Evolutionary conservation across 1,284 basidiomycete species (phyloP).

Genomic region (Salmacisia buchloeana): DNA sequence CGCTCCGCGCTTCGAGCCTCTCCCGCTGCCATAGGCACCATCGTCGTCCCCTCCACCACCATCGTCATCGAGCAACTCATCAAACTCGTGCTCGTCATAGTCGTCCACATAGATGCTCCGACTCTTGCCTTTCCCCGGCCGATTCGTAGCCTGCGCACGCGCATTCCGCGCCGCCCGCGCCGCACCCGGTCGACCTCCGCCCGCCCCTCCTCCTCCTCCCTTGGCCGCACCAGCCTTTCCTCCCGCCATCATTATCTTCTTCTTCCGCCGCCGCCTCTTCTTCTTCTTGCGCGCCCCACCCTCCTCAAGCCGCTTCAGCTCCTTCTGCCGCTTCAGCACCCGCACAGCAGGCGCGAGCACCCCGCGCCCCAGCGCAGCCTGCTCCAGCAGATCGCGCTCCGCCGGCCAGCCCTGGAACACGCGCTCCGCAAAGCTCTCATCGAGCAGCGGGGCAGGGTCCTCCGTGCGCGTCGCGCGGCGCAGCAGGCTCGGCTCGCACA

Average conservation of each 20-base stretch:
- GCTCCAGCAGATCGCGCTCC: constrained; percentile 31
- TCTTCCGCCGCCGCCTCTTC: constrained; percentile 4
- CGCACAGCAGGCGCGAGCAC: background rate
- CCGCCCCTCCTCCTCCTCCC: background rate
- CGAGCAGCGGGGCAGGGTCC: constrained; percentile 40
- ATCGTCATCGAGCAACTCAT: constrained; percentile 1
- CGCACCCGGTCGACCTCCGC: background rate
- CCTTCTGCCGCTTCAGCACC: constrained; percentile 5
- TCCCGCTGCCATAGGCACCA: background rate
- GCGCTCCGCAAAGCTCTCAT: constrained; percentile 44
- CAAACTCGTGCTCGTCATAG: constrained; percentile 8
- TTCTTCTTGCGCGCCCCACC: constrained; percentile 3
- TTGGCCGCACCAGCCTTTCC: no score
- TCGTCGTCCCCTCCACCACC: background rate
- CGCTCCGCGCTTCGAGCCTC: no score
- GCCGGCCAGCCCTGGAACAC: constrained; percentile 45
- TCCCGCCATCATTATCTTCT: no score
- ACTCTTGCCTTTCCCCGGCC: background rate
- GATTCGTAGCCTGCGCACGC: background rate
- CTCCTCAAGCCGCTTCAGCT: background rate
- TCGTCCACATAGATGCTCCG: constrained; percentile 6
- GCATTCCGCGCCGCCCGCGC: background rate
- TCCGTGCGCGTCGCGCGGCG: constrained; percentile 31
- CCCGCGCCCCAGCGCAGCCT: constrained; percentile 1
- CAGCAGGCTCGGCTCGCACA: constrained; percentile 28